phyloP scores from a whole-genome alignment of 1,284 basidiomycete species.

The Athelia psychrophila region DNA sequence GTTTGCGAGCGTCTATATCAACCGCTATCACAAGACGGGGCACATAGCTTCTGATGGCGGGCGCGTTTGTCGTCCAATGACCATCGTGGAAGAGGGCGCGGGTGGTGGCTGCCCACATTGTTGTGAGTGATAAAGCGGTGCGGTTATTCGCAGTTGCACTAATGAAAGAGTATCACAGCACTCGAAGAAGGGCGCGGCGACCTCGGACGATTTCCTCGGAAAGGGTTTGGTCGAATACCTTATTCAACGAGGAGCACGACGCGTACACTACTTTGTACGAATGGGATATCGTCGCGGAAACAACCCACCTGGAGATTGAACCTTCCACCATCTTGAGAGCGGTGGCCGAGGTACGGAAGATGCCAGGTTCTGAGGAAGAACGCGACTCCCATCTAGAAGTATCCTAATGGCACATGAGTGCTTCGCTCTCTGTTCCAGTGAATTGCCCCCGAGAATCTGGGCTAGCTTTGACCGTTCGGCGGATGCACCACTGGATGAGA shows the following conservation, averaged over 20 bases:
- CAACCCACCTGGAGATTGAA: conserved; percentile 98
- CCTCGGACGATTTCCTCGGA: conserved; percentile 94
- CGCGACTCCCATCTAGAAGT: conserved; percentile 90
- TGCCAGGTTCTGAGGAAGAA: conserved; percentile 98
- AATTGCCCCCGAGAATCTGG: conserved; percentile 3
- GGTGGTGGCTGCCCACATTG: conserved; percentile 82
- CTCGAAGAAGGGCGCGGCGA: conserved; percentile 76
- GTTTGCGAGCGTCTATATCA: conserved; percentile 97
- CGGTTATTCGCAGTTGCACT: conserved; percentile 2
- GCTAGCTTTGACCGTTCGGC: conserved; percentile 89
- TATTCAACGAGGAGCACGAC: conserved; percentile 99
- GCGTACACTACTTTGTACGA: conserved; percentile 97
- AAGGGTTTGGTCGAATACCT: conserved; percentile 99
- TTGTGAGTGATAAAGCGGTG: conserved; percentile 43
- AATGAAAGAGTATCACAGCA: conserved; percentile 41
- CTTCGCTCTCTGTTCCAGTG: neutral
- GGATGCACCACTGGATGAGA: conserved; percentile 86
- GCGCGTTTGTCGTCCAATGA: conserved; percentile 96
- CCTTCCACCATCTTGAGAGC: conserved; percentile 98
- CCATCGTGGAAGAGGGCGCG: conserved; percentile 93
- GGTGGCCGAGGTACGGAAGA: conserved; percentile 96
- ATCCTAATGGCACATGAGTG: conserved; percentile 94
- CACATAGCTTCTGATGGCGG: conserved; percentile 98
- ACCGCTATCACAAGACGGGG: conserved; percentile 92
- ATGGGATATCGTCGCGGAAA: conserved; percentile 74